Base-by-base conservation (phyloP, 257 asterid species). In the Buddleja alternifolia region DNA sequence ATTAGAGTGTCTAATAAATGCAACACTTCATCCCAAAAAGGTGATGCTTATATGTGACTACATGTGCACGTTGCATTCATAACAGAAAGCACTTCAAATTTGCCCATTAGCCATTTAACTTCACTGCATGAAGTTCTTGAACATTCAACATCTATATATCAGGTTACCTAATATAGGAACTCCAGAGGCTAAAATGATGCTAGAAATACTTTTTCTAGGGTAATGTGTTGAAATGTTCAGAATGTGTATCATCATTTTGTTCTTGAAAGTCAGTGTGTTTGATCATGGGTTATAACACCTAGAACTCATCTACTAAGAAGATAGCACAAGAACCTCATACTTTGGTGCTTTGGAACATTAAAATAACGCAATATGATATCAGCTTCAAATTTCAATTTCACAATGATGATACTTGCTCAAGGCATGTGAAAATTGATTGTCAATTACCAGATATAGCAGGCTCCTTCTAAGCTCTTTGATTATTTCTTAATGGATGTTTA, bases 11-110 rank as follows among this genome's bases (percentile, higher is more conserved):
- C 3, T 59, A 71, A 44, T 9, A n/a, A 15, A 50, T 71, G 40
- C 19, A 29, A 66, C 66, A 29, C 58, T 53, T 66, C 60, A 63
- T 52, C 63, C 66, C 21, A 42, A 53, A 29, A 63, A 29, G 34
- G 64, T 16, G 37, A 67, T 11, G 19, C 52, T 58, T 59, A 15
- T 55, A 39, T 36, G 40, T 61, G 52, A 64, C 21, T 24, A 20
- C 25, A 34, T 10, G 10, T 44, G 44, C 55, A 74, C n/a, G 34
- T 44, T 72, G 58, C 56, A 52, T 59, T 64, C 60, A 54, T 14
- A 17, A 20, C 32, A 66, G 44, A 29, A 60, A 54, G 17, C 60
- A 70, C 32, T 32, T 42, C 19, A 58, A 69, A 16, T 16, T 29
- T 8, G 24, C 17, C 50, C 16, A 48, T 50, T 7, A 37, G 21